Percentiles rank a stretch among this genome's conserved stretches.
Conservation (phyloP, 208 protist genomes). For the Jaenimonas drosophilae region DNA sequence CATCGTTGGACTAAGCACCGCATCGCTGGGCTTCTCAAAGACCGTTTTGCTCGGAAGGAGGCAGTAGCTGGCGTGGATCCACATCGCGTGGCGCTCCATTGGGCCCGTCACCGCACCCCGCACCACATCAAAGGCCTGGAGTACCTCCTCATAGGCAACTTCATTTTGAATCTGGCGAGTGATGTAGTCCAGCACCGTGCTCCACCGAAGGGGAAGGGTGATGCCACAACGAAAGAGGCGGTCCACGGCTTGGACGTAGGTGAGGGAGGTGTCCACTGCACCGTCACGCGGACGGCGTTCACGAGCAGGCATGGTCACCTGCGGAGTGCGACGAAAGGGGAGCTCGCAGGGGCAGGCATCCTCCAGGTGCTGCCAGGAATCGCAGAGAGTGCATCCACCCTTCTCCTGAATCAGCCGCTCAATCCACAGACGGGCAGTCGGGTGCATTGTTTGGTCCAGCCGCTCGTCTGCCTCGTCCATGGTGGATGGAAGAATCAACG, state of each 20-base stretch:
- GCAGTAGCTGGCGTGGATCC: slow-evolving; percentile 72
- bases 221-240: slow-evolving; percentile 42
- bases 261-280: slow-evolving; percentile 9
- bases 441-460: slow-evolving; percentile 71
- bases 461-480: slow-evolving; percentile 23
- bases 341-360: slow-evolving; percentile 58
- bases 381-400: slow-evolving; percentile 64
- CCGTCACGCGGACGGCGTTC: not conserved
- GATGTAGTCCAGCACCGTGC: slow-evolving; percentile 44
- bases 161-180: slow-evolving; percentile 54
- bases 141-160: slow-evolving; percentile 58
- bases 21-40: slow-evolving; percentile 75
- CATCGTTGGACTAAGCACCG: slow-evolving; percentile 49
- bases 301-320: not conserved
- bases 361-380: slow-evolving; percentile 69
- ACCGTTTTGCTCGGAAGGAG: slow-evolving; percentile 64
- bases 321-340: slow-evolving; percentile 28
- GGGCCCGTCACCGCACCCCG: slow-evolving; percentile 67
- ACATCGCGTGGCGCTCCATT: slow-evolving; percentile 72
- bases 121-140: slow-evolving; percentile 71
- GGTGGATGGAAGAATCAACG: slow-evolving; percentile 25
- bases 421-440: slow-evolving; percentile 44
- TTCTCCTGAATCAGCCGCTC: slow-evolving; percentile 27
- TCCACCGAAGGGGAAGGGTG: slow-evolving; percentile 38
- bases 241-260: slow-evolving; percentile 58